A percentile compares a stretch with the other conserved stretches of the same genome.
phyloP scores from a whole-genome alignment of 257 asterid genomes.

The Plantago elongata region DNA sequence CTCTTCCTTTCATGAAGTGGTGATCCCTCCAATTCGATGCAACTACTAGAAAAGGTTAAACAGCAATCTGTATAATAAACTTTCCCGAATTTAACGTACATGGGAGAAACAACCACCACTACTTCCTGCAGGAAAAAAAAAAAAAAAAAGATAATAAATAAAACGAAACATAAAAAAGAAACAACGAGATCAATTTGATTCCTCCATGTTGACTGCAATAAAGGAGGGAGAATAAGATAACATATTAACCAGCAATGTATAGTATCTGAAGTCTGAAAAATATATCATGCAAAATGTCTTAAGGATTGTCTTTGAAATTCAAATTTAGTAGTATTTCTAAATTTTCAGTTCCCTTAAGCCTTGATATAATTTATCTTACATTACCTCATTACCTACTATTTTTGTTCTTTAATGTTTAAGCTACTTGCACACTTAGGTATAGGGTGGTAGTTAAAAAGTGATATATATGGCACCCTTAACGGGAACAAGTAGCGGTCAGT shows the following conservation, averaged over 20 bases:
- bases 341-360: too few species aligned
- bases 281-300: background rate
- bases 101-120: constrained; percentile 49
- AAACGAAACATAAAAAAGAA: background rate
- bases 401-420: too few species aligned
- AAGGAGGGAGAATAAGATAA: too few species aligned
- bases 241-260: background rate
- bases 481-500: too few species aligned
- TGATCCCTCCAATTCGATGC: constrained; percentile 45
- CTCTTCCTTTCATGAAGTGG: constrained; percentile 26
- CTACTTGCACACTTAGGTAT: too few species aligned
- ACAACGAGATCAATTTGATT: background rate
- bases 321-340: background rate
- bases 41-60: constrained; percentile 53
- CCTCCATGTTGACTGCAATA: too few species aligned
- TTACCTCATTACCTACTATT: too few species aligned
- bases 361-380: too few species aligned
- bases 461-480: too few species aligned
- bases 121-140: constrained; percentile 44
- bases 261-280: background rate
- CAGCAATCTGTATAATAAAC: constrained; percentile 33
- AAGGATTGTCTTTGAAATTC: background rate
- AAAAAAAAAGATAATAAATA: constrained; percentile 1
- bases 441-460: too few species aligned
- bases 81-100: constrained; percentile 39